phyloP scores from a whole-genome alignment of 352 stramenopile genomes.

The Phytophthora macrochlamydospora region DNA sequence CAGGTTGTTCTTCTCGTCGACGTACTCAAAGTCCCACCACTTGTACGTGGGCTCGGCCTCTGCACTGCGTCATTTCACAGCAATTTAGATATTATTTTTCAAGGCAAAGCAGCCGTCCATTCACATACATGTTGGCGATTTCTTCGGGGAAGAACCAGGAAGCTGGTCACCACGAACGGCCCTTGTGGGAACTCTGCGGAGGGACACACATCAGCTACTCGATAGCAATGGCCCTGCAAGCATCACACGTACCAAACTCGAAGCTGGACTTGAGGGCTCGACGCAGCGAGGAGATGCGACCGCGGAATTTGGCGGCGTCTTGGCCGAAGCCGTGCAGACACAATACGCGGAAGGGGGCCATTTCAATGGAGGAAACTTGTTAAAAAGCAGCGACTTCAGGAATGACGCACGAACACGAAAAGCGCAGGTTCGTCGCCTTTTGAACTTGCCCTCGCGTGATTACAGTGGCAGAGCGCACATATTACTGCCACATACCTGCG shows the following conservation, averaged over 20 bases:
- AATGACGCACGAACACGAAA: constrained; percentile 9
- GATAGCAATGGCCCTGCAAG: not conserved
- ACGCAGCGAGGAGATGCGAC: constrained; percentile 71
- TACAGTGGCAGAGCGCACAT: not conserved
- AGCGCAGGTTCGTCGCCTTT: not conserved
- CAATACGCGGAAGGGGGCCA: constrained; percentile 67
- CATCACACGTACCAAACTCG: constrained; percentile 69
- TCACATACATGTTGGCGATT: constrained; percentile 44
- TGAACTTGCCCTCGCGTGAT: not conserved
- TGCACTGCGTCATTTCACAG: constrained; percentile 2
- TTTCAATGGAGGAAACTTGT: constrained; percentile 5
- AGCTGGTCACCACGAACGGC: constrained; percentile 68
- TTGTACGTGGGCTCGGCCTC: constrained; percentile 61
- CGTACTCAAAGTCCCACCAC: constrained; percentile 74
- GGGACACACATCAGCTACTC: not conserved
- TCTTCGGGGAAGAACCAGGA: constrained; percentile 48
- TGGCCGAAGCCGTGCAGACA: constrained; percentile 87
- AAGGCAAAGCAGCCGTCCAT: constrained; percentile 1
- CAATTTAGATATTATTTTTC: too few species aligned
- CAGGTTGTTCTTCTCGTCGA: constrained; percentile 43
- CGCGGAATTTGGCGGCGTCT: constrained; percentile 69
- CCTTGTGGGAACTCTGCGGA: constrained; percentile 66
- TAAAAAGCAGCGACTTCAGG: constrained; percentile 24
- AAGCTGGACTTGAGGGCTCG: constrained; percentile 76
- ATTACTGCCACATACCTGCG: not conserved